Evolutionary conservation across 176 grass and related monocot species (phyloP).

Genomic region (Aegilops longissima): DNA sequence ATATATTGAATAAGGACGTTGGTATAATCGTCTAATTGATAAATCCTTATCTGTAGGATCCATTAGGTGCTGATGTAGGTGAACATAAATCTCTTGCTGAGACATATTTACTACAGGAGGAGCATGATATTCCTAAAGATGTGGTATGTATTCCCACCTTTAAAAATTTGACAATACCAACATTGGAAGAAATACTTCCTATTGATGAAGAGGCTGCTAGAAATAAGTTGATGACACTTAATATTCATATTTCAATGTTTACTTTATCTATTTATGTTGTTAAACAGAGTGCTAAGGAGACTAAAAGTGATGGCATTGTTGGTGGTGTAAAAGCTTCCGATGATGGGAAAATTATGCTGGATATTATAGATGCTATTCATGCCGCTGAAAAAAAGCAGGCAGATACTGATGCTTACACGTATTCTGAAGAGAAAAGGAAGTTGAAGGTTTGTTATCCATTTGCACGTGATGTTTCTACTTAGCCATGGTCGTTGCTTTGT

Average conservation of each 20-base stretch:
- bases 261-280: not conserved
- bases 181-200: not conserved
- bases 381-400: slow-evolving; percentile 92
- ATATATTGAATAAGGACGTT: not conserved
- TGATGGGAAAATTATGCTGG: slow-evolving; percentile 67
- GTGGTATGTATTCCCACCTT: slow-evolving; percentile 27
- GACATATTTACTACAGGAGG: slow-evolving; percentile 75
- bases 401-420: slow-evolving; percentile 80
- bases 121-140: slow-evolving; percentile 41
- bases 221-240: slow-evolving; percentile 14
- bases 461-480: slow-evolving; percentile 22
- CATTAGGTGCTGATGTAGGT: slow-evolving; percentile 30
- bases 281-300: slow-evolving; percentile 40
- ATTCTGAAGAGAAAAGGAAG: slow-evolving; percentile 96
- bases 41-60: slow-evolving; percentile 46
- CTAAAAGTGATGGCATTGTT: slow-evolving; percentile 31
- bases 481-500: slow-evolving; percentile 12
- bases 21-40: slow-evolving; percentile 22
- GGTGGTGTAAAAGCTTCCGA: slow-evolving; percentile 35
- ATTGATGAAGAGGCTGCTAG: not conserved
- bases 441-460: slow-evolving; percentile 65
- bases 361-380: slow-evolving; percentile 95
- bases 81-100: slow-evolving; percentile 75
- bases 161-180: not conserved
- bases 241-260: slow-evolving; percentile 9